These are phyloP conservation scores for Inga laurina DNA, from an alignment of 306 rosid genomes.

Conservation along the genomic window DNA sequence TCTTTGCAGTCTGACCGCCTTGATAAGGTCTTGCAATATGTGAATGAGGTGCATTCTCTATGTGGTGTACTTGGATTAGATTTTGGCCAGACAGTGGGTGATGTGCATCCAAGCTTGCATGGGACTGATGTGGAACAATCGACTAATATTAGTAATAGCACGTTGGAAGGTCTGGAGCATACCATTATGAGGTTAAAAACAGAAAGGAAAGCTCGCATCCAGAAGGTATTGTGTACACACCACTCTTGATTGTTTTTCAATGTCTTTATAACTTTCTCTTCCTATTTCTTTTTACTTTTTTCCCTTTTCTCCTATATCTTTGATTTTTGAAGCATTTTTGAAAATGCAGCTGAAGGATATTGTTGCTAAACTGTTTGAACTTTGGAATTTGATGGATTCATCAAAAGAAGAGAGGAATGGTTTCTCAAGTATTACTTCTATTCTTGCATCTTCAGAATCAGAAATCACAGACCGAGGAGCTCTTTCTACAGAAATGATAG, in stretches of 20 bases:
- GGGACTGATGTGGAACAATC: slow-evolving; percentile 69
- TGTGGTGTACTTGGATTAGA: slow-evolving; percentile 89
- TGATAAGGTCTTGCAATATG: slow-evolving; percentile 80
- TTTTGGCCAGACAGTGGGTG: slow-evolving; percentile 79
- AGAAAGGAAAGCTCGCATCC: slow-evolving; percentile 73
- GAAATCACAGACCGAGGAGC: slow-evolving; percentile 69
- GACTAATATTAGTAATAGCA: slow-evolving; percentile 82
- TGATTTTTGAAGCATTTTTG: slow-evolving; percentile 14
- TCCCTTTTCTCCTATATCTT: background rate
- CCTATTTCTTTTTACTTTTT: background rate
- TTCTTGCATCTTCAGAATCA: slow-evolving; percentile 59
- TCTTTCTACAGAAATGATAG: slow-evolving; percentile 74
- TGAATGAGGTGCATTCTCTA: slow-evolving; percentile 89
- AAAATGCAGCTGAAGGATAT: slow-evolving; percentile 80
- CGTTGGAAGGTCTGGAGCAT: slow-evolving; percentile 88
- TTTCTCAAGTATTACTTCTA: slow-evolving; percentile 59
- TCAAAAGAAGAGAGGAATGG: slow-evolving; percentile 73
- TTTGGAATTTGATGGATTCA: slow-evolving; percentile 98
- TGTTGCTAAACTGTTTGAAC: slow-evolving; percentile 67
- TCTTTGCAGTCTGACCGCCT: slow-evolving; percentile 84
- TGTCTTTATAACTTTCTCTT: background rate
- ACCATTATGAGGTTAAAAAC: slow-evolving; percentile 67
- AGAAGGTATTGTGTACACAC: slow-evolving; percentile 54
- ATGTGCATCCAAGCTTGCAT: slow-evolving; percentile 93
- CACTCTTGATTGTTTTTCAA: background rate